Conservation (phyloP, 768 basidiomycete genomes). For the Sarcodon aspratus region DNA sequence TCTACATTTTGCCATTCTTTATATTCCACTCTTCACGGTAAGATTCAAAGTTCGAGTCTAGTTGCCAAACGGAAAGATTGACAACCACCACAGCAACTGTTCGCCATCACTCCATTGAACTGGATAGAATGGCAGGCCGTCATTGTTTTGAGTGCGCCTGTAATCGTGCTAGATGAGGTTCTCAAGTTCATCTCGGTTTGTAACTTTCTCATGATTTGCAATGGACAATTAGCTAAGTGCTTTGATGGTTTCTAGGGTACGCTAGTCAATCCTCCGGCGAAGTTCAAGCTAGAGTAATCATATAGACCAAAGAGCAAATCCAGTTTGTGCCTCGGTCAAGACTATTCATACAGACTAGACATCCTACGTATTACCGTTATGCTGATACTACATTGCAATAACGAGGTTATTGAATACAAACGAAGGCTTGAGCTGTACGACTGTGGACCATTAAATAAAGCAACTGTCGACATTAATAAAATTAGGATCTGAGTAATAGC, state of each 20-base stretch:
- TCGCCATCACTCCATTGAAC: slow-evolving; percentile 90
- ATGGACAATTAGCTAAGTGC: not conserved
- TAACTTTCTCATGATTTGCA: slow-evolving; percentile 6
- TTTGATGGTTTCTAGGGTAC: slow-evolving; percentile 26
- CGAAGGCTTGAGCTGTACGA: too few relatives aligned
- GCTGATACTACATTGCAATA: too few relatives aligned
- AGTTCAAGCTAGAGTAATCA: slow-evolving; percentile 34
- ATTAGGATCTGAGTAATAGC: too few relatives aligned
- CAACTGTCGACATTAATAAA: too few relatives aligned
- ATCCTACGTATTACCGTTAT: too few relatives aligned
- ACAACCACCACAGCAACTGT: slow-evolving; percentile 47
- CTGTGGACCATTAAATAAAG: too few relatives aligned
- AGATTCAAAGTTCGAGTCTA: slow-evolving; percentile 11
- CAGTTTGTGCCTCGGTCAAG: too few relatives aligned
- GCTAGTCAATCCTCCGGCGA: slow-evolving; percentile 46
- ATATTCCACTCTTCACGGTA: slow-evolving; percentile 94
- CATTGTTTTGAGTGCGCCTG: slow-evolving; percentile 76
- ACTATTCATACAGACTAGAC: too few relatives aligned
- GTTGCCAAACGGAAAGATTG: not conserved
- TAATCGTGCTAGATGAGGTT: slow-evolving; percentile 81
- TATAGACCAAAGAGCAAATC: too few relatives aligned
- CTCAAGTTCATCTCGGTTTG: slow-evolving; percentile 77
- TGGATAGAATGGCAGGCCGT: slow-evolving; percentile 95
- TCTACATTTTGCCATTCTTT: slow-evolving; percentile 89
- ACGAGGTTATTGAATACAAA: too few relatives aligned